phyloP scores from a whole-genome alignment of 2,329 filamentous ascomycete species.

The Botrytis paeoniae region DNA sequence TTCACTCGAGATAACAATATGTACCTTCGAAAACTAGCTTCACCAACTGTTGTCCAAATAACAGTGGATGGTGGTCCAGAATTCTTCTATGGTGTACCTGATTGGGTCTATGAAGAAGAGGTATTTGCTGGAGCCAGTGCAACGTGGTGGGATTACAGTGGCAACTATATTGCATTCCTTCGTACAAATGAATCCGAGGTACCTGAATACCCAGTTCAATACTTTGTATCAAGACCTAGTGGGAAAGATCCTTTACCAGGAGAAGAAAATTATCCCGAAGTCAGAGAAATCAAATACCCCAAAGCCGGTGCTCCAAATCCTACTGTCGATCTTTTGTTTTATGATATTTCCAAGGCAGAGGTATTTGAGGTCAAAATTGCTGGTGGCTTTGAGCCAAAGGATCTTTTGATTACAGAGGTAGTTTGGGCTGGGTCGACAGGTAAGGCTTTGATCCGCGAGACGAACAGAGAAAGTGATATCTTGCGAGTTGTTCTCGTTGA shows the following conservation, averaged over 20 bases:
- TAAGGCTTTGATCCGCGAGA: constrained; percentile 84
- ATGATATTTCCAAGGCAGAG: constrained; percentile 74
- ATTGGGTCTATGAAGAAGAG: constrained; percentile 93
- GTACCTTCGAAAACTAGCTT: constrained; percentile 66
- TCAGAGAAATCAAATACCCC: constrained; percentile 91
- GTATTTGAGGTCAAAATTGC: constrained; percentile 76
- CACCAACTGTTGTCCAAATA: constrained; percentile 51
- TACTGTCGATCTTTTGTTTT: constrained; percentile 82
- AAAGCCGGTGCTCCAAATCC: constrained; percentile 95
- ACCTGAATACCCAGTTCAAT: constrained; percentile 88
- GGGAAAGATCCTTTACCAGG: constrained; percentile 64
- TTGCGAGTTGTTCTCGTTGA: constrained; percentile 86
- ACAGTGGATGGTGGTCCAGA: constrained; percentile 84
- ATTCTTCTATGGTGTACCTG: constrained; percentile 92
- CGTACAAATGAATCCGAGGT: constrained; percentile 92
- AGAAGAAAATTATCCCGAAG: constrained; percentile 86
- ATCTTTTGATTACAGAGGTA: constrained; percentile 89
- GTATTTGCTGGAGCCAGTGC: constrained; percentile 76
- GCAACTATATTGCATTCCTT: constrained; percentile 85
- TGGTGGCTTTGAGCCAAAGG: constrained; percentile 73
- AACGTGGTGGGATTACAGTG: constrained; percentile 94
- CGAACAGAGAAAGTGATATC: constrained; percentile 90
- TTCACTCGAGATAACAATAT: constrained; percentile 91
- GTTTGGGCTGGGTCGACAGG: constrained; percentile 75
- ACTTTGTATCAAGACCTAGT: constrained; percentile 84